Evolutionary conservation across 1,284 basidiomycete genomes (phyloP), one percentile per base, ranked within the genome.

Genomic region (Dichomitus squalens): DNA sequence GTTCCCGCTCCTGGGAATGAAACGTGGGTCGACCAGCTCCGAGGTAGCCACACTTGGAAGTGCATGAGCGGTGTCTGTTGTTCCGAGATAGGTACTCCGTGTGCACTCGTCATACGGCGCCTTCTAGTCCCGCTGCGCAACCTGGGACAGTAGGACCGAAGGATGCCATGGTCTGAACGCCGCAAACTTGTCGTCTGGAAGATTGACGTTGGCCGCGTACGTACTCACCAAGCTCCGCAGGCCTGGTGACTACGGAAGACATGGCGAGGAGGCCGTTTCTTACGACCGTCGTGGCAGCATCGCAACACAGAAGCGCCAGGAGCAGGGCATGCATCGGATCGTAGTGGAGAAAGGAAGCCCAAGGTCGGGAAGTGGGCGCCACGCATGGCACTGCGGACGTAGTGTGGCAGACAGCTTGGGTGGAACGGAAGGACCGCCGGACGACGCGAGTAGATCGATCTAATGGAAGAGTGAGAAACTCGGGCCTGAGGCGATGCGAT

Each of bases 21-120:
- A 34, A 52, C 50, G 50, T 52, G 50, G 38, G 50, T 43, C 29
- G 29, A 21, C 39, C n/a, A 16, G 31, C 20, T 20, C 50, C 27
- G 50, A 34, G 14, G n/a, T 41, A 41, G 29, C 50, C 50, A 34
- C 38, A 41, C 43, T 29, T 8, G 29, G 43, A 27, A 41, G 14
- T 41, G 18, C 35, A 18, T 7, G 39, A 18, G 49, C 21, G n/a
- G n/a, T 50, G 49, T 23, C 18, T 25, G 16, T 39, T 25, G 7
- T 39, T n/a, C 36, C 49, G n/a, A 7, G 36, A 40, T 25, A 40
- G 27, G 49, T 12, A 50, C n/a, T 33, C 44, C 31, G n/a, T 7
- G 44, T 18, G 11, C 23, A n/a, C 25, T 16, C 25, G 12, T n/a
- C 14, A 21, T 27, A 20, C 7, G 12, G 11, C 8, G n/a, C 11